Base-by-base conservation (phyloP, 2,329 filamentous ascomycete genomes). In the Botrytis aclada region DNA sequence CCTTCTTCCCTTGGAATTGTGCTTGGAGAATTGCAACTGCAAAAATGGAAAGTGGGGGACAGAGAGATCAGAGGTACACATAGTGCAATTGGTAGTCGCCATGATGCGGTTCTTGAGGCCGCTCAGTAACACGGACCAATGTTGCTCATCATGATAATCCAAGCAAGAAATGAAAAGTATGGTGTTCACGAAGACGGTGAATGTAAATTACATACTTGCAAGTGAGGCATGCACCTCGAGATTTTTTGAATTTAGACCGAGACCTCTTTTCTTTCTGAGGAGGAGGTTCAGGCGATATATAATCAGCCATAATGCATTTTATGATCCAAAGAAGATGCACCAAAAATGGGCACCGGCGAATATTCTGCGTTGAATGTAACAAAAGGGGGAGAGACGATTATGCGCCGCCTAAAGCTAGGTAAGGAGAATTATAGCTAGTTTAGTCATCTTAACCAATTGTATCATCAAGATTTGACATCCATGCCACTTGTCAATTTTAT, bases 111-210 rank as follows among this genome's bases (percentile, higher is more conserved):
- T 94, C 92, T 95, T 95, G 93, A 94, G 88, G 89, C 91, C 90
- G 90, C 91, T 95, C 92, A 89, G 93, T 90, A 95, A 96, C 92
- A 95, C 92, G 93, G 93, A 95, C 93, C 92, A 95, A 95, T 90
- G 87, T 86, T 88, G 92, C 87, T 95, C 92, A 94, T 95, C 92
- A 92, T 87, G 79, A 80, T 82, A 77, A 12, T 66, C 78, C 4
- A 20, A 37, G 16, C 37, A 29, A 54, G 29, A n/a, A 64, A 6
- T 9, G 8, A 39, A 1, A 39, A 22, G 20, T 63, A 56, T 65
- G 41, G 22, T 14, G 22, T 43, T 25, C 37, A 66, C 43, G n/a
- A 34, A 37, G 41, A n/a, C 14, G 8, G 41, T n/a, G 25, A 34
- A 47, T 39, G 32, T 29, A 47, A 45, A 20, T 63, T 43, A 64